A percentile compares a stretch with the other conserved stretches of the same genome.
phyloP scores from a whole-genome alignment of 371 early-diverging fungal species.

The Caulochytrium protostelioides region DNA sequence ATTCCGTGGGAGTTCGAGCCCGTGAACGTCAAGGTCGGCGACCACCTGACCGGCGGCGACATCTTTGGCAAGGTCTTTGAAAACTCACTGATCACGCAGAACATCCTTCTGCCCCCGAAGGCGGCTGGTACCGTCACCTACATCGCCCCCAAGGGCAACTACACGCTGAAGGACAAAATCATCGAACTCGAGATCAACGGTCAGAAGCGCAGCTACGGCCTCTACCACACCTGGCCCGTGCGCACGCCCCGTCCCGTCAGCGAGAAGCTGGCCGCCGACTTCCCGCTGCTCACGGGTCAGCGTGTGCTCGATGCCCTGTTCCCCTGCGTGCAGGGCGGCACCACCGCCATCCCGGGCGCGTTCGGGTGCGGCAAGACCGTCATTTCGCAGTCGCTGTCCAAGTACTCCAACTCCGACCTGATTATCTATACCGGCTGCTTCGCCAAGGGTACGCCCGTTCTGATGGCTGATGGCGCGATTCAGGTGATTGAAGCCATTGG shows the following conservation, averaged over 20 bases:
- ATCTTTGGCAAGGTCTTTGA: conserved; percentile 91
- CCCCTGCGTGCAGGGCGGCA: conserved; percentile 99
- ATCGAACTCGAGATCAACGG: conserved; percentile 90
- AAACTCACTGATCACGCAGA: conserved; percentile 87
- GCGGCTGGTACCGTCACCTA: conserved; percentile 84
- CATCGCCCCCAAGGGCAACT: conserved; percentile 86
- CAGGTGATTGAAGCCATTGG: conserved; percentile 7
- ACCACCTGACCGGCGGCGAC: conserved; percentile 95
- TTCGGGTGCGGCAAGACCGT: conserved; percentile 99
- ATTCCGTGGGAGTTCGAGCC: conserved; percentile 93
- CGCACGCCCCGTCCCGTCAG: conserved; percentile 94
- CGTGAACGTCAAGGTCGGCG: conserved; percentile 69
- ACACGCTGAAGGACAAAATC: conserved; percentile 82
- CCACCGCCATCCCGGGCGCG: conserved; percentile 99
- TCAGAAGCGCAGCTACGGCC: conserved; percentile 61
- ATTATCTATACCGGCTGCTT: conserved; percentile 97
- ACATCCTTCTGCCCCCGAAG: conserved; percentile 91
- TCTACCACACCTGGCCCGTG: conserved; percentile 99
- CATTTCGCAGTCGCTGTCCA: conserved; percentile 98
- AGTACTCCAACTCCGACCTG: conserved; percentile 99
- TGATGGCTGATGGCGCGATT: conserved; percentile 12
- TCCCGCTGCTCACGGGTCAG: conserved; percentile 97
- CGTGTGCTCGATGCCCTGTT: conserved; percentile 98
- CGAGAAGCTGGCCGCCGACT: conserved; percentile 88
- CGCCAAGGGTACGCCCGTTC: no score